These are phyloP conservation scores for Fusarium napiforme DNA, from an alignment of 2,329 filamentous ascomycete species.

Conservation along the genomic window DNA sequence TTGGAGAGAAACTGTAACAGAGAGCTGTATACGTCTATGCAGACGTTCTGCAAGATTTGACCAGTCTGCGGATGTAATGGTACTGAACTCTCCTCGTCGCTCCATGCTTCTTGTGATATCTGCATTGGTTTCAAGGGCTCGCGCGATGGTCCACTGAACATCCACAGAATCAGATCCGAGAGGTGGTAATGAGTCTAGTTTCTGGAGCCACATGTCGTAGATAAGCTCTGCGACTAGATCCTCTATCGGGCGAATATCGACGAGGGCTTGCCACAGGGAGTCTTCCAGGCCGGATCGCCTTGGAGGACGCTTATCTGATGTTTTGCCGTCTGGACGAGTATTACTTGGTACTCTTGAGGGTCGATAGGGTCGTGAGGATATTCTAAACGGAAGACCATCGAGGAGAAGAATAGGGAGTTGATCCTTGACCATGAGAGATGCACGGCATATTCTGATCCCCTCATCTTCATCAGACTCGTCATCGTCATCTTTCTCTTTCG, in stretches of 20 bases:
- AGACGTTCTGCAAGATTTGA: slow-evolving; percentile 35
- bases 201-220: slow-evolving; percentile 43
- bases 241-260: slow-evolving; percentile 24
- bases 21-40: slow-evolving; percentile 39
- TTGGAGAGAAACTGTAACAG: slow-evolving; percentile 15
- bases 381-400: slow-evolving; percentile 33
- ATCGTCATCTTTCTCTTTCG: neutral
- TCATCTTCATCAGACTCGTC: slow-evolving; percentile 9
- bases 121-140: slow-evolving; percentile 43
- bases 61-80: slow-evolving; percentile 36
- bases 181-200: slow-evolving; percentile 36
- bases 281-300: slow-evolving; percentile 37
- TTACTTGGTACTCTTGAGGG: slow-evolving; percentile 12
- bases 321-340: neutral
- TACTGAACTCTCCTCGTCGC: slow-evolving; percentile 27
- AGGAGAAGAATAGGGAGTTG: slow-evolving; percentile 39
- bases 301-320: neutral
- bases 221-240: slow-evolving; percentile 41
- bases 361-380: slow-evolving; percentile 4
- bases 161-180: slow-evolving; percentile 18
- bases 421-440: slow-evolving; percentile 31
- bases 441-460: slow-evolving; percentile 40
- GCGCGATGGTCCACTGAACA: slow-evolving; percentile 34
- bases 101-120: slow-evolving; percentile 37
- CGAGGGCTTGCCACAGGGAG: slow-evolving; percentile 31